Conservation (phyloP, 2,329 filamentous ascomycete species). For the Trichoderma breve region DNA sequence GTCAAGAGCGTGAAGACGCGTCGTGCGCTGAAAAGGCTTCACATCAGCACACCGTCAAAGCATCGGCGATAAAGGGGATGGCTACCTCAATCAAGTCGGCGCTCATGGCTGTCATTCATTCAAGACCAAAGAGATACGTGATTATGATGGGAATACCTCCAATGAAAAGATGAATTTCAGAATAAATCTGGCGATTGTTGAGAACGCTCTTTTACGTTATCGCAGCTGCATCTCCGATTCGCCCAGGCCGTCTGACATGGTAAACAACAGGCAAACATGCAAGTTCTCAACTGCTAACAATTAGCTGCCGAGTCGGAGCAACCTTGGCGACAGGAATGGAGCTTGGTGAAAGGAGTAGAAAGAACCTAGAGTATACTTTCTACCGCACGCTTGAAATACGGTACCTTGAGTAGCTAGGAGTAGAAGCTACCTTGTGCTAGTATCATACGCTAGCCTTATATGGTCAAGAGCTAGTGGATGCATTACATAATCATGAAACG, state of each 20-base stretch:
- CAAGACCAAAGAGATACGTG: neutral
- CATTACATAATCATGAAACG: neutral
- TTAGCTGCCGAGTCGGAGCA: neutral
- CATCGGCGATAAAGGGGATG: neutral
- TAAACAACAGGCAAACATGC: neutral
- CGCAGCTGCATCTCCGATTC: neutral
- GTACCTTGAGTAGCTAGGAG: neutral
- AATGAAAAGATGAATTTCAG: neutral
- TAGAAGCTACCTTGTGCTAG: neutral
- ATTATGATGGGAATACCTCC: neutral
- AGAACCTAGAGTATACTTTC: neutral
- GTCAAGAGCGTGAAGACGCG: constrained; percentile 59
- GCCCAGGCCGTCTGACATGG: neutral
- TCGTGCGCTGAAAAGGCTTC: constrained; percentile 38
- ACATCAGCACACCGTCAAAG: constrained; percentile 15
- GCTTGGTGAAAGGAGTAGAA: neutral
- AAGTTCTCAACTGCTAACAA: neutral
- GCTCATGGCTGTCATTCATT: constrained; percentile 26
- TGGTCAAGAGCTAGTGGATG: neutral
- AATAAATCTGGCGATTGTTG: neutral
- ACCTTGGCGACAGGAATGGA: neutral
- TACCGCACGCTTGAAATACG: too few species aligned
- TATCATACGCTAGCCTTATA: neutral
- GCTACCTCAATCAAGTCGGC: constrained; percentile 31
- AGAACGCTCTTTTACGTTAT: neutral